phyloP scores from a whole-genome alignment of 495 filamentous ascomycete genomes.

The Daldinia concentrica region DNA sequence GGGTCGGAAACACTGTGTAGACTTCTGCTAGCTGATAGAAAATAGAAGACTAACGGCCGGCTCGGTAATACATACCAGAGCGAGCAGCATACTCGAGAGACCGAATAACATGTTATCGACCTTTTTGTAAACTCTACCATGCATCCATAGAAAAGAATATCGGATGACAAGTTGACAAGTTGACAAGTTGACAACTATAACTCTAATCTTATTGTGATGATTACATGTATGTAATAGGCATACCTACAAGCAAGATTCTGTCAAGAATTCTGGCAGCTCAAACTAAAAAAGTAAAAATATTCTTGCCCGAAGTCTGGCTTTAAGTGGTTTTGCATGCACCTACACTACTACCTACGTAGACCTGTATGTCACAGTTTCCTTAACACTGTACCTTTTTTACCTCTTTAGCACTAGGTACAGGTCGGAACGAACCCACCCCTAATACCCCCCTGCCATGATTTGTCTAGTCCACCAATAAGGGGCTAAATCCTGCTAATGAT shows the following conservation, averaged over 20 bases:
- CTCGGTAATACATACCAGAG: neutral
- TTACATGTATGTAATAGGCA: neutral
- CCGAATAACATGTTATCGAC: too few species aligned
- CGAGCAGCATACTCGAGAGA: neutral
- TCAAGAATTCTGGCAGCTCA: constrained; percentile 24
- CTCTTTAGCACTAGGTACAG: constrained; percentile 4
- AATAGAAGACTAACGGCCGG: neutral
- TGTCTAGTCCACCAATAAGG: constrained; percentile 27
- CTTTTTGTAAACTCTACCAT: neutral
- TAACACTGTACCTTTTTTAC: neutral
- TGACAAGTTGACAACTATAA: constrained; percentile 21
- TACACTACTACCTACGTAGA: too few species aligned
- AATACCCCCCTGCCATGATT: constrained; percentile 16
- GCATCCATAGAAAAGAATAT: neutral
- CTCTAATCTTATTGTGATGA: constrained; percentile 22
- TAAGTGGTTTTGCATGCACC: constrained; percentile 2
- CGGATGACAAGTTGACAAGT: constrained; percentile 29
- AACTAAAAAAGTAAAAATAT: neutral
- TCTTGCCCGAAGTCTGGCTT: constrained; percentile 1
- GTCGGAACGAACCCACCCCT: constrained; percentile 12
- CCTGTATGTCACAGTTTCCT: constrained; percentile 8
- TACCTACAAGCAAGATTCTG: constrained; percentile 25
- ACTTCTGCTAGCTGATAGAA: neutral
- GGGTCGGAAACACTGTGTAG: neutral
- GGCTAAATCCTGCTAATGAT: constrained; percentile 24